phyloP scores from a whole-genome alignment of 2,329 filamentous ascomycete genomes.

The Blumeria graminis region DNA sequence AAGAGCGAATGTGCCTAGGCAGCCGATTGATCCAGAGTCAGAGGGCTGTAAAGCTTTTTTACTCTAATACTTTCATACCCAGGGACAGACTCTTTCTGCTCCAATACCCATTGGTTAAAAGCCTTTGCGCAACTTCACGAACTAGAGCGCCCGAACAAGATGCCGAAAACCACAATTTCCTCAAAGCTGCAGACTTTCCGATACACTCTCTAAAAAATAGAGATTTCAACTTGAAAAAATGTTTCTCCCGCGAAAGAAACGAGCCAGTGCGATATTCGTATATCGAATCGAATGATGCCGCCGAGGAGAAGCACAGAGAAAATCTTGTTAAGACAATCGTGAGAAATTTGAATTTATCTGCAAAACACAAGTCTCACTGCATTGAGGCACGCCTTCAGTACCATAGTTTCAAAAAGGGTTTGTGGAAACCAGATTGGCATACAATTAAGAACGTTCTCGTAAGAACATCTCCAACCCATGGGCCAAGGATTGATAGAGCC shows the following conservation, averaged over 20 bases:
- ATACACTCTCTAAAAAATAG: neutral
- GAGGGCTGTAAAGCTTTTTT: neutral
- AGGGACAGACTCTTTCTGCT: neutral
- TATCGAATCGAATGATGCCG: neutral
- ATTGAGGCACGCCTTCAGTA: neutral
- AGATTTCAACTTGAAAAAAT: neutral
- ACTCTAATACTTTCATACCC: neutral
- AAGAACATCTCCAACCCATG: constrained; percentile 5
- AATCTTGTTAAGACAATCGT: neutral
- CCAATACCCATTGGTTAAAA: neutral
- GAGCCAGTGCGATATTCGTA: neutral
- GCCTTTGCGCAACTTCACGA: neutral
- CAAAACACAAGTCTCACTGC: too few species aligned
- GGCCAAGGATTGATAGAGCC: constrained; percentile 7
- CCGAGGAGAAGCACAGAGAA: neutral
- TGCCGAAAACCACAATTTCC: neutral
- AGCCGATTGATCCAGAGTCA: neutral
- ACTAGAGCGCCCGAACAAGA: neutral
- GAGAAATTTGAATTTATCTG: neutral
- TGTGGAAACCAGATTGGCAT: neutral
- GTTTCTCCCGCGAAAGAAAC: neutral
- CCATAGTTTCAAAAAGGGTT: neutral
- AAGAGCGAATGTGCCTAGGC: neutral
- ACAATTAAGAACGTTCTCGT: neutral
- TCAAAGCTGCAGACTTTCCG: neutral